Conservation (phyloP, 2,329 filamentous ascomycete genomes). For the Aspergillus sp. region DNA sequence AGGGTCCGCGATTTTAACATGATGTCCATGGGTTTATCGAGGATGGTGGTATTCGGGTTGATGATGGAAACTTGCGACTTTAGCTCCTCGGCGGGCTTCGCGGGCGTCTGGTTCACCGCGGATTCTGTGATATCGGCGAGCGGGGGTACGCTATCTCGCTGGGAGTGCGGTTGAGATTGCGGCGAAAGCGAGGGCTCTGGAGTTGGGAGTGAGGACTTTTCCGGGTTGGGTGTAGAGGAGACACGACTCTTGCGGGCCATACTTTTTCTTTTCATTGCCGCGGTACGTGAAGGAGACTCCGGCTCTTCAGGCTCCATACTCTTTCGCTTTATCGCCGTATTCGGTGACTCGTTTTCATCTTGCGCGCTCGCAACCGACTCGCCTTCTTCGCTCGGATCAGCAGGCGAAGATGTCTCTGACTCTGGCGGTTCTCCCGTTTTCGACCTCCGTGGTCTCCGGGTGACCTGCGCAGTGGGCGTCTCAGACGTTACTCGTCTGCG, state of each 20-base stretch:
- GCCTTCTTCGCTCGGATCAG: conserved; percentile 34
- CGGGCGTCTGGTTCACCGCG: conserved; percentile 62
- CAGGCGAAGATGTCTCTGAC: conserved; percentile 60
- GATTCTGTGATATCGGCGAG: conserved; percentile 72
- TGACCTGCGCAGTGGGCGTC: conserved; percentile 38
- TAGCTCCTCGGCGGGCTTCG: conserved; percentile 42
- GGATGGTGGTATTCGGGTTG: conserved; percentile 70
- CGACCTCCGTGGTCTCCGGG: conserved; percentile 43
- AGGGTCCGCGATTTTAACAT: conserved; percentile 79
- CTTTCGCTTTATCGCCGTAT: conserved; percentile 69
- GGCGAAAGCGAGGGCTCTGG: conserved; percentile 56
- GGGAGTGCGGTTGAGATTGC: conserved; percentile 39
- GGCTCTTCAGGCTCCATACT: conserved; percentile 53
- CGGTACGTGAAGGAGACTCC: conserved; percentile 56
- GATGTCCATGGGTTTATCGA: conserved; percentile 93
- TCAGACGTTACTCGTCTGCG: conserved; percentile 54
- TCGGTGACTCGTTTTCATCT: conserved; percentile 56
- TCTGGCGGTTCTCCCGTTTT: conserved; percentile 54
- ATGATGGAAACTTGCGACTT: conserved; percentile 60
- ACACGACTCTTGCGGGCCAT: conserved; percentile 45
- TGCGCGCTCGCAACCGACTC: conserved; percentile 36
- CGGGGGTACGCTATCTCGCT: conserved; percentile 54
- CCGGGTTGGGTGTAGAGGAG: conserved; percentile 40
- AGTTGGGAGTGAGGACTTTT: conserved; percentile 46
- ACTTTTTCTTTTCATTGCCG: conserved; percentile 70